Evolutionary conservation across 2,329 filamentous ascomycete genomes (phyloP).

Genomic region (Fusarium robinianum): DNA sequence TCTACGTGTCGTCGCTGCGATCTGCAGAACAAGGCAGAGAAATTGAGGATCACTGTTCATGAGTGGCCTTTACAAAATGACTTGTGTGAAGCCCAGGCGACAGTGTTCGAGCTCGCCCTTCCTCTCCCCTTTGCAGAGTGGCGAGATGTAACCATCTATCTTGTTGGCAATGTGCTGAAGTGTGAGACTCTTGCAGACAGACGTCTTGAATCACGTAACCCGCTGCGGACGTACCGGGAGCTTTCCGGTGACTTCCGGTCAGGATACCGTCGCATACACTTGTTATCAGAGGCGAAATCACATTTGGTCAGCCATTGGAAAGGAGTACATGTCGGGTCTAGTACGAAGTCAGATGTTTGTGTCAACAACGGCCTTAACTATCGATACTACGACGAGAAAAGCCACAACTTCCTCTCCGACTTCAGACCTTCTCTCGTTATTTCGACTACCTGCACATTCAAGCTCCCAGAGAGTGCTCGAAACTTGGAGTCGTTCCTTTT

Average conservation of each 20-base stretch:
- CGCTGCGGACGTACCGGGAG: conserved; percentile 8
- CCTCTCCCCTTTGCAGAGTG: conserved; percentile 51
- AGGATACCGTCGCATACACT: conserved; percentile 9
- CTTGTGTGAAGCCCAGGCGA: conserved; percentile 45
- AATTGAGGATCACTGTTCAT: conserved; percentile 51
- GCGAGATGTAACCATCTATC: conserved; percentile 52
- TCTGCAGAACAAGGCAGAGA: conserved; percentile 37
- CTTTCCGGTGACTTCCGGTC: conserved; percentile 8
- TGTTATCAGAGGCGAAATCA: conserved; percentile 28
- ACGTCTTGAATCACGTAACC: neutral
- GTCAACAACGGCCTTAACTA: conserved; percentile 33
- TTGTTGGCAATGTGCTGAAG: conserved; percentile 48
- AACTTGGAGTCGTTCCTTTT: conserved; percentile 22
- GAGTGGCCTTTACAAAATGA: conserved; percentile 60
- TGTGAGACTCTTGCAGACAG: neutral
- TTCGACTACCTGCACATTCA: conserved; percentile 19
- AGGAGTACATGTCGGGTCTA: neutral
- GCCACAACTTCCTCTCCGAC: neutral
- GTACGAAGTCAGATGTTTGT: conserved; percentile 21
- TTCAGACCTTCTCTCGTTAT: neutral
- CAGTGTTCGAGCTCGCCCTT: conserved; percentile 57
- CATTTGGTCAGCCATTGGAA: conserved; percentile 19
- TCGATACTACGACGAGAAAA: conserved; percentile 19
- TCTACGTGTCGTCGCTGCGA: conserved; percentile 45
- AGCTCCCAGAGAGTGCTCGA: conserved; percentile 13